phyloP scores from a whole-genome alignment of 352 stramenopile species.

The Globisporangium nagaii region DNA sequence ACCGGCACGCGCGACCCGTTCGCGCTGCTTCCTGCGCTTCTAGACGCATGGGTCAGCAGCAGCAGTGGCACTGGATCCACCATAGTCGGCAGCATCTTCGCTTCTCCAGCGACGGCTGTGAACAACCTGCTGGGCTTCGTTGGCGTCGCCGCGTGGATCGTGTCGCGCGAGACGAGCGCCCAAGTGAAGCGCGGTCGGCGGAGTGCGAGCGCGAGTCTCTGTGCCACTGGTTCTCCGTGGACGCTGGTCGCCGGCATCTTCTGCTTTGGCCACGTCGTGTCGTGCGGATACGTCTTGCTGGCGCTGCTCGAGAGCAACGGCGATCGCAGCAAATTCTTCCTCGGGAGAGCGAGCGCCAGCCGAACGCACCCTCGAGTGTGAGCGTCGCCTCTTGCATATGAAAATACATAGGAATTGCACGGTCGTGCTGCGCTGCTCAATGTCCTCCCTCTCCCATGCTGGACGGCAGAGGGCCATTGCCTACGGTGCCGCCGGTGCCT shows the following conservation, averaged over 20 bases:
- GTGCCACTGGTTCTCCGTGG: neutral
- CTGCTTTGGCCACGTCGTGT: slow-evolving; percentile 50
- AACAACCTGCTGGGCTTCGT: slow-evolving; percentile 48
- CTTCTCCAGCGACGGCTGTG: slow-evolving; percentile 17
- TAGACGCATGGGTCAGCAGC: neutral
- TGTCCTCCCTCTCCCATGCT: no score
- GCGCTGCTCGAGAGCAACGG: slow-evolving; percentile 69
- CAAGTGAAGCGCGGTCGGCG: neutral
- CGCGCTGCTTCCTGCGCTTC: slow-evolving; percentile 14
- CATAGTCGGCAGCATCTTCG: neutral
- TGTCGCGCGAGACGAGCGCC: slow-evolving; percentile 27
- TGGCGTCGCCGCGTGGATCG: slow-evolving; percentile 52
- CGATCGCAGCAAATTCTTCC: slow-evolving; percentile 59
- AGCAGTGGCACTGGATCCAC: neutral
- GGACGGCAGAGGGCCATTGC: no score
- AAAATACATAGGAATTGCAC: neutral
- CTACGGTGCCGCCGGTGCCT: slow-evolving; percentile 2
- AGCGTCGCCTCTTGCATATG: neutral
- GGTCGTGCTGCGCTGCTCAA: no score
- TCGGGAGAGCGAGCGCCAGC: slow-evolving; percentile 25
- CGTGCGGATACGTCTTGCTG: slow-evolving; percentile 62
- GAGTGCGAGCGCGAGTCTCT: neutral
- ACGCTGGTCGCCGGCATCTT: slow-evolving; percentile 22
- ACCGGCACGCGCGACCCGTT: slow-evolving; percentile 21
- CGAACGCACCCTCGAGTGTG: slow-evolving; percentile 18